phyloP scores from a whole-genome alignment of 805 yeast species.

The Candida xyloterini region DNA sequence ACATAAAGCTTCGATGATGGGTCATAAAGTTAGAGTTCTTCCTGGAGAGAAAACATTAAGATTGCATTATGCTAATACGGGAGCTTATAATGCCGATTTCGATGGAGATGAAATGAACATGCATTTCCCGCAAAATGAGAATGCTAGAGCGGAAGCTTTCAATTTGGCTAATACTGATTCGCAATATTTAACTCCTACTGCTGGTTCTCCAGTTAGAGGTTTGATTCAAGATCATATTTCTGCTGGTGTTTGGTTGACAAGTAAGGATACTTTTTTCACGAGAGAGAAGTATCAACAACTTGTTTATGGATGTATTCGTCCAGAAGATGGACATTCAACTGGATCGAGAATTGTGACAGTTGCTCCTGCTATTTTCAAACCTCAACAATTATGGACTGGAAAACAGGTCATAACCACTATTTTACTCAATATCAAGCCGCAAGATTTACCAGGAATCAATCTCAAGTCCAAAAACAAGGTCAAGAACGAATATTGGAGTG shows the following conservation, averaged over 20 bases:
- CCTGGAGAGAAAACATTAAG: slow-evolving; percentile 97
- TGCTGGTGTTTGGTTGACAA: slow-evolving; percentile 98
- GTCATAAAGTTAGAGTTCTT: slow-evolving; percentile 93
- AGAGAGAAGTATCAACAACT: slow-evolving; percentile 92
- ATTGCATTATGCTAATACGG: slow-evolving; percentile 97
- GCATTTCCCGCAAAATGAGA: slow-evolving; percentile 98
- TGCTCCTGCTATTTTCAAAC: slow-evolving; percentile 87
- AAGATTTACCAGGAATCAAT: slow-evolving; percentile 87
- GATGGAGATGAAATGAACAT: slow-evolving; percentile 99
- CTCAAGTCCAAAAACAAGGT: slow-evolving; percentile 80
- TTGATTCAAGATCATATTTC: slow-evolving; percentile 97
- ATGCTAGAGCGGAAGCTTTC: slow-evolving; percentile 94
- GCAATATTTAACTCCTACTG: slow-evolving; percentile 96
- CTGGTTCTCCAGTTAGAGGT: slow-evolving; percentile 98
- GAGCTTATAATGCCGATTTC: slow-evolving; percentile 98
- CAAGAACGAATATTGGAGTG: slow-evolving; percentile 94
- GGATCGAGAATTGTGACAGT: slow-evolving; percentile 63
- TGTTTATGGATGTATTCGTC: slow-evolving; percentile 89
- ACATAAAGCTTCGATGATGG: slow-evolving; percentile 99
- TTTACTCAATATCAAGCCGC: slow-evolving; percentile 81
- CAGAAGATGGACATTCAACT: slow-evolving; percentile 96
- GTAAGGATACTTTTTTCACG: slow-evolving; percentile 85
- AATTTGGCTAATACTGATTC: slow-evolving; percentile 95
- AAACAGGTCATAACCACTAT: slow-evolving; percentile 95
- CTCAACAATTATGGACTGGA: slow-evolving; percentile 94